Percentiles rank a stretch among this genome's conserved stretches.
These are phyloP conservation scores for Diaporthe longicolla DNA, from an alignment of 2,329 filamentous ascomycete species.

Conservation along the genomic window DNA sequence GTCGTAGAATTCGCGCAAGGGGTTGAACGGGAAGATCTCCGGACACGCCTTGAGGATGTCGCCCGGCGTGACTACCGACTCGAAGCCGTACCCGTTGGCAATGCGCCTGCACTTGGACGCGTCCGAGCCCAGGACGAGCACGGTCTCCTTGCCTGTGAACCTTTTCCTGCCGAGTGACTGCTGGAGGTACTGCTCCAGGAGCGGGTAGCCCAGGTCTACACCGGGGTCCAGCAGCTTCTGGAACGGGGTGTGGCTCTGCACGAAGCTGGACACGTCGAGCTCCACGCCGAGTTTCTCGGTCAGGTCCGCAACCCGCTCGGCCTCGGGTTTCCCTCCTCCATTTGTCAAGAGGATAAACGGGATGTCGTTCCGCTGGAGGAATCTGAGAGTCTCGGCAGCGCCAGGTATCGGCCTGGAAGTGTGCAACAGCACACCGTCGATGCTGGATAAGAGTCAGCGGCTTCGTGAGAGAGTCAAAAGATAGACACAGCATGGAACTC, in stretches of 20 bases:
- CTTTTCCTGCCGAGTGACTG: constrained; percentile 55
- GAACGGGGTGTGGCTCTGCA: constrained; percentile 94
- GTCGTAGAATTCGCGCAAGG: constrained; percentile 75
- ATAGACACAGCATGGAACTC: constrained; percentile 38
- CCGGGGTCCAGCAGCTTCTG: constrained; percentile 71
- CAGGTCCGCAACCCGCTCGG: constrained; percentile 78
- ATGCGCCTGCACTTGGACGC: constrained; percentile 78
- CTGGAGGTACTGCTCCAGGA: constrained; percentile 22
- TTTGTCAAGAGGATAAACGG: constrained; percentile 97
- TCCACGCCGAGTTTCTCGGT: constrained; percentile 74
- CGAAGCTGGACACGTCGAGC: constrained; percentile 78
- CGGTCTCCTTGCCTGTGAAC: constrained; percentile 66
- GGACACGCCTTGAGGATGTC: constrained; percentile 85
- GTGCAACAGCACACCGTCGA: constrained; percentile 95
- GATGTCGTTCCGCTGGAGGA: constrained; percentile 80
- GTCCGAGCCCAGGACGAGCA: constrained; percentile 81
- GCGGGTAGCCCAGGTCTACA: constrained; percentile 55
- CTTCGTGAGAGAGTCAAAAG: background rate
- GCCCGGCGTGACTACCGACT: constrained; percentile 84
- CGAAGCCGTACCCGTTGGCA: constrained; percentile 84
- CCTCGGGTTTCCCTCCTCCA: constrained; percentile 89
- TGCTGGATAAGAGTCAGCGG: constrained; percentile 58
- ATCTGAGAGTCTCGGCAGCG: constrained; percentile 79
- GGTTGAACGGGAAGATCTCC: constrained; percentile 86
- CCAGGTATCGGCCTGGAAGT: constrained; percentile 84